phyloP scores from a whole-genome alignment of 2,329 filamentous ascomycete genomes.

The Penicillium sp. region DNA sequence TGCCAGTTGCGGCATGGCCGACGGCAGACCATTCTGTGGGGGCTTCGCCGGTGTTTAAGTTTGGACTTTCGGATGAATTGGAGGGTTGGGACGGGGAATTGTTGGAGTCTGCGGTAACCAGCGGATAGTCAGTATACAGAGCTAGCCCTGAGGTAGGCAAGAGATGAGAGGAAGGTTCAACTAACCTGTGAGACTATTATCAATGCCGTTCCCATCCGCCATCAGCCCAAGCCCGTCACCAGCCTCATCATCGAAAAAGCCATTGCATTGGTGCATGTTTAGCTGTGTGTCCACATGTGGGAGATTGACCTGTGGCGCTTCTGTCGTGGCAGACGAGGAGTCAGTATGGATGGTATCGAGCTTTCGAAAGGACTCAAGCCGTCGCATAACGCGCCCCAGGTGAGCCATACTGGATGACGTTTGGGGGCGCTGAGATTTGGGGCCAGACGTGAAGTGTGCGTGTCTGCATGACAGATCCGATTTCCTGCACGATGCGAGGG shows the following conservation, averaged over 20 bases:
- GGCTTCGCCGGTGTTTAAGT: constrained; percentile 31
- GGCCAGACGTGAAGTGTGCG: not conserved
- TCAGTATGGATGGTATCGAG: constrained; percentile 26
- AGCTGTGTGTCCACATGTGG: constrained; percentile 43
- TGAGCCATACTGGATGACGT: constrained; percentile 26
- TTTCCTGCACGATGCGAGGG: not conserved
- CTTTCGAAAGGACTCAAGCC: constrained; percentile 8
- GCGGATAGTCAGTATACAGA: not conserved
- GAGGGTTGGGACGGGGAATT: constrained; percentile 16
- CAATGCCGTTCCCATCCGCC: not conserved
- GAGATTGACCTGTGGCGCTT: constrained; percentile 38
- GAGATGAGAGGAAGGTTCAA: not conserved
- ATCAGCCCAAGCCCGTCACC: constrained; percentile 1
- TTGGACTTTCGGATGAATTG: constrained; percentile 18
- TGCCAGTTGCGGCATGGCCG: constrained; percentile 50
- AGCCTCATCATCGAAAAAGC: constrained; percentile 35
- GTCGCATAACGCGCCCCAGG: constrained; percentile 30
- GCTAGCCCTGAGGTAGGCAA: not conserved
- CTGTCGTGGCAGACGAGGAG: constrained; percentile 1
- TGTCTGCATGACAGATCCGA: not conserved
- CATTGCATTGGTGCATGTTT: constrained; percentile 46
- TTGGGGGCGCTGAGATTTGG: not conserved
- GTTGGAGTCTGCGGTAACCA: constrained; percentile 15
- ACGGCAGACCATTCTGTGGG: constrained; percentile 51
- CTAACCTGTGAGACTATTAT: not conserved